Base-by-base conservation (phyloP, 2,329 filamentous ascomycete species). In the Neopestalotiopsis sp. region DNA sequence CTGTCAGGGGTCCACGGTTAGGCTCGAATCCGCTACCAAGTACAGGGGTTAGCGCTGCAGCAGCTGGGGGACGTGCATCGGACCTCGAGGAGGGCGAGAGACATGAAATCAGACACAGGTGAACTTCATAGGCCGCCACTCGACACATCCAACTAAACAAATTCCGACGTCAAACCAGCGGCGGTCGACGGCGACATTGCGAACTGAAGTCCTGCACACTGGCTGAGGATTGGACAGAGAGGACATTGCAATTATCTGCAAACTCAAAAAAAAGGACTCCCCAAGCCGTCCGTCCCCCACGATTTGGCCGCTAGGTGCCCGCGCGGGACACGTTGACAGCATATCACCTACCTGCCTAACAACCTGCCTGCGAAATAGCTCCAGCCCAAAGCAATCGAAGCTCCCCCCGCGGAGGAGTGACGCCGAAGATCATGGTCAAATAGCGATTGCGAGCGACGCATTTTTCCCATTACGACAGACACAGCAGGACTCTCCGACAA, bases 371-470 rank as follows among this genome's bases (percentile, higher is more conserved):
- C 57, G 24, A 30, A n/a, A 14, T 34, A 59, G 57, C 30, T 30
- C 24, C 13, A 59, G 57, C 57, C 30, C 59, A 14, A 34, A 62
- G 30, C 24, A 34, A 20, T 40, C 32, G 13, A 40, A 65, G 62
- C 62, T 65, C 62, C 62, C 42, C 34, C 34, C 24, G 40, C 38
- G 38, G 62, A 65, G 62, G 38, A 52, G 38, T 52, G 62, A 32
- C 65, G 49, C 28, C 30, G 34, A 67, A 45, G 56, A 67, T 60
- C 13, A 67, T 67, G 66, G 66, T 17, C 38, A 28, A 20, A 57
- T 13, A 40, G n/a, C 30, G 28, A 32, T 34, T 52, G 66, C 66
- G 49, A 40, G 34, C 17, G 38, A 49, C 42, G 62, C 38, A 45
- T 17, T 28, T 28, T 20, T 32, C 28, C 34, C 20, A 12, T n/a